Conservation (phyloP, 768 basidiomycete species). For the Mycena indigotica region DNA sequence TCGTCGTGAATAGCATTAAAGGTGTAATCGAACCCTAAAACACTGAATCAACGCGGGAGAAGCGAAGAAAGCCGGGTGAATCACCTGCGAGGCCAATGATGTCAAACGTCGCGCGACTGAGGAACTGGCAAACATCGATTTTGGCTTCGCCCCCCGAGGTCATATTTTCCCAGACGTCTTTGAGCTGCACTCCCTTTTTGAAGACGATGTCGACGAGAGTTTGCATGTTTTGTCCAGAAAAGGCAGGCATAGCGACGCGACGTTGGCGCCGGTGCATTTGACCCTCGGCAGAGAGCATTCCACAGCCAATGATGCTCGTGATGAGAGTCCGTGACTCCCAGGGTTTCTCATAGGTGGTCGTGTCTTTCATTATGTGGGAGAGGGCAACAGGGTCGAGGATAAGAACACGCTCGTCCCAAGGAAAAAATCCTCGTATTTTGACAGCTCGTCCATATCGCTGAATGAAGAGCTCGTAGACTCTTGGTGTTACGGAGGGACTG, state of each 20-base stretch:
- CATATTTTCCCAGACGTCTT: slow-evolving; percentile 60
- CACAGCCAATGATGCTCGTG: slow-evolving; percentile 77
- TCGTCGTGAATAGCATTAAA: slow-evolving; percentile 84
- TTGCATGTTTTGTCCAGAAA: slow-evolving; percentile 77
- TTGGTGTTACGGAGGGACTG: slow-evolving; percentile 57
- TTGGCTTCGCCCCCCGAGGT: slow-evolving; percentile 32
- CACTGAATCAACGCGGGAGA: too few species aligned
- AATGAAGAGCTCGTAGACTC: slow-evolving; percentile 54
- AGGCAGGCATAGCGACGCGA: slow-evolving; percentile 74
- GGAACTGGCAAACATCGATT: slow-evolving; percentile 80
- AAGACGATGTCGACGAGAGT: slow-evolving; percentile 74
- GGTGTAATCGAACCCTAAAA: slow-evolving; percentile 78
- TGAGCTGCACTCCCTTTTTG: slow-evolving; percentile 63
- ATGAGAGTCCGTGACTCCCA: slow-evolving; percentile 77
- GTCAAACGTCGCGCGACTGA: slow-evolving; percentile 85
- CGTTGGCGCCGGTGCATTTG: slow-evolving; percentile 78
- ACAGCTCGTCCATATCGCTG: slow-evolving; percentile 69
- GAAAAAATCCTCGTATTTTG: slow-evolving; percentile 65
- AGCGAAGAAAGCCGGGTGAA: too few species aligned
- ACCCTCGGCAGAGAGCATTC: slow-evolving; percentile 81
- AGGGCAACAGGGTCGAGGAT: slow-evolving; percentile 81
- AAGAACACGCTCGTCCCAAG: slow-evolving; percentile 77
- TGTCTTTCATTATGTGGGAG: slow-evolving; percentile 71
- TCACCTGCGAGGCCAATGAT: slow-evolving; percentile 84
- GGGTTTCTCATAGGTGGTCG: slow-evolving; percentile 80